Evolutionary conservation across 257 asterid genomes (phyloP).

Genomic region (Jacaranda copaia): DNA sequence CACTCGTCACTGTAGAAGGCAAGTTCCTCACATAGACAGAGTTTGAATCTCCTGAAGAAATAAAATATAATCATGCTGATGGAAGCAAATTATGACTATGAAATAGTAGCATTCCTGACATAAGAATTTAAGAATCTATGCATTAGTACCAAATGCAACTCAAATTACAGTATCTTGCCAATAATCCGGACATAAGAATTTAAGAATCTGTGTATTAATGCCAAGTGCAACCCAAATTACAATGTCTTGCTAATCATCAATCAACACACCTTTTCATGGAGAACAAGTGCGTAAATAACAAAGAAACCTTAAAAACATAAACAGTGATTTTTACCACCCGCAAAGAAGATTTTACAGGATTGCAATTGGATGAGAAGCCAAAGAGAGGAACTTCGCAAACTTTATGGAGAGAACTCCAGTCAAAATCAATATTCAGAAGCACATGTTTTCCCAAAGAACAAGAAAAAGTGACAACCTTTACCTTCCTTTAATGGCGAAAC

Average conservation of each 20-base stretch:
- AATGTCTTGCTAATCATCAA: neutral
- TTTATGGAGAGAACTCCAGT: neutral
- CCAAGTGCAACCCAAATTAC: constrained; percentile 1
- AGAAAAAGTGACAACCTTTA: constrained; percentile 27
- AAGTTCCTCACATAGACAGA: constrained; percentile 70
- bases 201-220: too few species aligned
- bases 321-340: neutral
- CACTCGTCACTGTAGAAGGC: constrained; percentile 48
- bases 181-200: too few species aligned
- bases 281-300: constrained; percentile 1
- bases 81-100: neutral
- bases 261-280: neutral
- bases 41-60: constrained; percentile 37
- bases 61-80: neutral
- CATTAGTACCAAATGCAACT: too few species aligned
- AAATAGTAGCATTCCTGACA: neutral
- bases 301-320: neutral
- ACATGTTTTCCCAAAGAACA: neutral
- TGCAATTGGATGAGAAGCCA: neutral
- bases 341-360: neutral
- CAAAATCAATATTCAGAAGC: constrained; percentile 1
- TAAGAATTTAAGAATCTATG: too few species aligned
- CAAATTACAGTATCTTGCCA: too few species aligned
- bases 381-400: neutral
- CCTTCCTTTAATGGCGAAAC: constrained; percentile 51